Base-by-base conservation (phyloP, 2,329 filamentous ascomycete genomes). In the Aspergillus ustus region DNA sequence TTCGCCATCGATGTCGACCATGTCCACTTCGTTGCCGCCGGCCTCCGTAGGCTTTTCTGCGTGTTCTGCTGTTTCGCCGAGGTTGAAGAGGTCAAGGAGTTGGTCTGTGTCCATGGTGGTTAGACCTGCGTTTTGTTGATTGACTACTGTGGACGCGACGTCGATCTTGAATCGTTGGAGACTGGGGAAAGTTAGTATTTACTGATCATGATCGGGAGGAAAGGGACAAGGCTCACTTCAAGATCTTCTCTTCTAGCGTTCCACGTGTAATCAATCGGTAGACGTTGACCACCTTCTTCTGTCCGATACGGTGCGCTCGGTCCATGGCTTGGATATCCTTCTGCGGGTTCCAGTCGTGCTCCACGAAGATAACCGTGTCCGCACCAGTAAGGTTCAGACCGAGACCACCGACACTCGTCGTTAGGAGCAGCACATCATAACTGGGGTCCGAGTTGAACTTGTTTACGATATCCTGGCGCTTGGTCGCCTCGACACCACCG, bases 121-220 rank as follows among this genome's bases (percentile, higher is more conserved):
- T 1, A 99, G 81, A 1, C 95, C 95, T 1, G 95, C 94, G 70
- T 99, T 99, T 80, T 99, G 95, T 79, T 99, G 95, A 76, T 99
- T 99, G 67, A 99, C 96, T 6, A 99, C 95, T 0, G 96, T 99
- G 55, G 91, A 96, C 46, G 95, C 96, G 20, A 99, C 93, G 77
- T 99, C 95, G 72, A 99, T 97, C 84, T 99, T 99, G 89, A 99
- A 99, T 55, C 95, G 90, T 87, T 99, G 95, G 60, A 99, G 88
- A 73, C 91, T 96, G 68, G 52, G 19, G 52, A 11, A 40, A 9
- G 63, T 73, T 70, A 72, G 66, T 63, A 54, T 22, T 22, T 13
- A 6, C 28, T 25, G 60, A 57, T 56, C 55, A 2, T 11, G 8
- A 17, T 20, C 11, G 31, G 25, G 9, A 52, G 55, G 64, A 29